phyloP scores from a whole-genome alignment of 1,284 basidiomycete species.

The Heterobasidion irregulare region DNA sequence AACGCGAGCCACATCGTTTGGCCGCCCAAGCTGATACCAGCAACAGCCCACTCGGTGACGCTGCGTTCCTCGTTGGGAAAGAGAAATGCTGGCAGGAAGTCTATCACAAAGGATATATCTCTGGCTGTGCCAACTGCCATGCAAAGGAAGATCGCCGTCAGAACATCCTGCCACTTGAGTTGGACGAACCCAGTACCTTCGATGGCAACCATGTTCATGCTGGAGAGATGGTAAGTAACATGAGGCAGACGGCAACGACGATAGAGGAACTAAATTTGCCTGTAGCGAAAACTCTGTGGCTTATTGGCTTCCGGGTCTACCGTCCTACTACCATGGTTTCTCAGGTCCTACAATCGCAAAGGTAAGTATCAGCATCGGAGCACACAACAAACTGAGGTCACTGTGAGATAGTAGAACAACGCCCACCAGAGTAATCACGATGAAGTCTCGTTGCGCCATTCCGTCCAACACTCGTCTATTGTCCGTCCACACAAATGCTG shows the following conservation, averaged over 20 bases:
- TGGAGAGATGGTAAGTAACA: too few relatives aligned
- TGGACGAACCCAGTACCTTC: background rate
- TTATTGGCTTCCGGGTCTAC: background rate
- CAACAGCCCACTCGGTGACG: constrained; percentile 62
- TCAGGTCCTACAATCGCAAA: background rate
- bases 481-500: constrained; percentile 10
- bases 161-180: background rate
- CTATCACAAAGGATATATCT: constrained; percentile 77
- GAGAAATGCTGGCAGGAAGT: constrained; percentile 71
- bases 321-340: background rate
- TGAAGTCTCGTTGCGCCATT: background rate
- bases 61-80: constrained; percentile 63
- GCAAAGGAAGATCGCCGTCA: background rate
- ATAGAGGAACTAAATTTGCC: background rate
- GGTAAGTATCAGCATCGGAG: background rate
- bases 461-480: too few relatives aligned
- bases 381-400: background rate
- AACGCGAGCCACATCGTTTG: constrained; percentile 63
- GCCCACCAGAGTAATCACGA: background rate
- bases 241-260: background rate
- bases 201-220: background rate
- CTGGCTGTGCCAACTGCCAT: constrained; percentile 57
- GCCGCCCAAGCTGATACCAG: constrained; percentile 71
- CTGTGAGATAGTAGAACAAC: too few relatives aligned
- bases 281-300: background rate